Percentiles rank a stretch among this genome's conserved stretches.
Conservation (phyloP, 257 asterid genomes). For the Rehmannia glutinosa region DNA sequence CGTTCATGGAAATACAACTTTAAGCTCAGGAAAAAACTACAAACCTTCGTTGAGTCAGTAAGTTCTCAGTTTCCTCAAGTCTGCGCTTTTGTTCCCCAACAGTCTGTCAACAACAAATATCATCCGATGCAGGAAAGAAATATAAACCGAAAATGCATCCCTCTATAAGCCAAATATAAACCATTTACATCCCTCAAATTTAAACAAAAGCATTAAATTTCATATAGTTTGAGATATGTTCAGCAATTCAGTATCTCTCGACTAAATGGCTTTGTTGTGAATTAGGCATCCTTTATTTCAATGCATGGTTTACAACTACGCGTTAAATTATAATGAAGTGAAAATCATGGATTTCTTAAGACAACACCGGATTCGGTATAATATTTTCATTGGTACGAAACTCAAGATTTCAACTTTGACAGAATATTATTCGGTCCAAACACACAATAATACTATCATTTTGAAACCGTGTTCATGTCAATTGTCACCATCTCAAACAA, state of each 20-base stretch:
- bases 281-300: neutral
- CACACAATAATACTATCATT: neutral
- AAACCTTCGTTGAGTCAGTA: constrained; percentile 65
- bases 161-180: neutral
- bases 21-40: neutral
- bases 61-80: constrained; percentile 56
- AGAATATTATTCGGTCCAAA: neutral
- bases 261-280: neutral
- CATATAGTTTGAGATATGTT: too few species aligned
- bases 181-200: neutral
- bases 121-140: neutral
- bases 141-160: constrained; percentile 6
- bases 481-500: neutral
- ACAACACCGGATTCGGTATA: neutral
- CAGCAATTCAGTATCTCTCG: too few species aligned
- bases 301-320: neutral
- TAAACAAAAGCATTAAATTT: neutral
- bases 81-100: constrained; percentile 75
- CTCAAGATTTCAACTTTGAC: neutral
- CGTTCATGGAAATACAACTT: neutral
- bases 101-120: constrained; percentile 42
- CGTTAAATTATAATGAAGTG: neutral
- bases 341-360: neutral
- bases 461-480: too few species aligned
- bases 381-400: neutral